Base-by-base conservation (phyloP, 371 early-diverging fungal species). In the Synchytrium microbalum region DNA sequence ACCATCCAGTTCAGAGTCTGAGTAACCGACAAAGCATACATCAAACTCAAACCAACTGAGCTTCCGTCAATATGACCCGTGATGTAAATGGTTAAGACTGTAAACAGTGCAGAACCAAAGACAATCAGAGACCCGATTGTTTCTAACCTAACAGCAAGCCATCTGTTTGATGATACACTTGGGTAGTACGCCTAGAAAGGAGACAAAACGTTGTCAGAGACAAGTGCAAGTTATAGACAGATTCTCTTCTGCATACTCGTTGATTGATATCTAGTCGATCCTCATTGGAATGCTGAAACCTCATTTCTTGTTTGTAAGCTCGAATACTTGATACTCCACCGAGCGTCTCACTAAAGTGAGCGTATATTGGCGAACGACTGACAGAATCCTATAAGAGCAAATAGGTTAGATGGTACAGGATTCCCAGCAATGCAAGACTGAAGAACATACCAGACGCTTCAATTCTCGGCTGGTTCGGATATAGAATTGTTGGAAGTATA, bases 81-180 rank as follows among this genome's bases (percentile, higher is more conserved):
- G 26, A 72, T 55, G 2, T 62, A 59, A 52, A 80, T 71, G 3
- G 71, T 62, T 16, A 73, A 54, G n/a, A 81, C 81, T 28, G 69
- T 64, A 58, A 83, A 75, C 56, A 76, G 2, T 8, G 80, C 77
- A 19, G 77, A 72, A 2, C 75, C 71, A 61, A 81, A 79, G 0
- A 83, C 75, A 65, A 82, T 63, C 57, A 78, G 60, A 0, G 81
- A 65, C 16, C 86, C 83, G 52, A 88, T 77, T 33, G 89, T 79
- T 72, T 96, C 92, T 26, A 96, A 81, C 31, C 96, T 88, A 14
- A 95, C 84, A 31, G 93, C 92, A n/a, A 92, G 71, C 59, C 92
- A 30, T 29, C 27, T 8, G 31, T 26, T 19, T 25, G 29, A 32
- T 29, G 23, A 32, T 59, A 32, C 26, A 13, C 10, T 29, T 5